Evolutionary conservation across 2,329 filamentous ascomycete genomes (phyloP), one percentile per base, ranked within the genome.

Genomic region (Ilyonectria mors-panacis): DNA sequence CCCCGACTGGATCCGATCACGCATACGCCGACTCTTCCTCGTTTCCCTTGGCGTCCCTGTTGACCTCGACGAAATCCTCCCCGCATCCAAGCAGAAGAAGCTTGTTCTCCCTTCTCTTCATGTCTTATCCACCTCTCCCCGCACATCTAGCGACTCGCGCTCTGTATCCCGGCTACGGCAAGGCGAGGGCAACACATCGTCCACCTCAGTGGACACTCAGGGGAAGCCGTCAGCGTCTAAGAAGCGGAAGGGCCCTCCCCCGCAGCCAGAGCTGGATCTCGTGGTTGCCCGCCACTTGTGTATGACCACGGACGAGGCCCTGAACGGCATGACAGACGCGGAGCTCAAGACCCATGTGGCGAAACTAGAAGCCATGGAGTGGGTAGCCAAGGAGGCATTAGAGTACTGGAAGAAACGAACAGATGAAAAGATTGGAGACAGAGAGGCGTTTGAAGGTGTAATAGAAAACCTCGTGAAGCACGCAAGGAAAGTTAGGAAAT

Each of bases 41-140:
- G 95, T 99, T 60, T 98, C 95, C 1, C 89, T 99, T 0, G 96
- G 96, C 19, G 96, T 99, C 0, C 96, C 96, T 1, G 94, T 99
- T 50, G 96, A 99, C 76, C 87, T 99, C 0, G 96, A 99, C 81
- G 96, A 99, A 83, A 98, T 99, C 62, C 88, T 99, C 8, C 96
- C 96, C 0, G 95, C 95, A 0, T 97, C 94, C 13, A 98, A 98
- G 81, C 96, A 99, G 80, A 98, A 98, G 87, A 98, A 98, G 79
- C 91, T 99, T 19, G 88, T 99, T 5, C 87, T 99, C 1, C 96
- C 96, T 0, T 97, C 95, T 6, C 91, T 96, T 19, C 97, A 94
- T 35, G 89, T 95, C 37, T 86, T 82, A 56, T 86, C 81, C 67
- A 86, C 79, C 59, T 92, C 84, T 28, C 86, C 84, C 37, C 84